Conservation (phyloP, 345 rosid species). For the Rhodamnia argentea region DNA sequence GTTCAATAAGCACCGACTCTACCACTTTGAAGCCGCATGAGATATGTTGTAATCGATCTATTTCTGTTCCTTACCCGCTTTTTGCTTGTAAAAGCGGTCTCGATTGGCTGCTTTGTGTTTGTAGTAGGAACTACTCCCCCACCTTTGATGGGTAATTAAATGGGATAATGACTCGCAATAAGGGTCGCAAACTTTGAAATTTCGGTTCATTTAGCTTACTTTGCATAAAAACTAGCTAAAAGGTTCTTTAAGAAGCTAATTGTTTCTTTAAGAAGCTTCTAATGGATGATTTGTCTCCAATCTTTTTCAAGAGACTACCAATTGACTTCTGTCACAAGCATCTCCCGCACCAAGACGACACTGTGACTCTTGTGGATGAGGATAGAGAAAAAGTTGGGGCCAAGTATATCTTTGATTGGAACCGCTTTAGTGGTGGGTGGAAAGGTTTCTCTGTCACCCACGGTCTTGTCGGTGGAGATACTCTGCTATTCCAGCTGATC, state of each 20-base stretch:
- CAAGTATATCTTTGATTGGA: conserved; percentile 27
- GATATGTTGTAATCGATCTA: no score
- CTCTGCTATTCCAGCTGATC: conserved; percentile 30
- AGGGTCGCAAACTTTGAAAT: no score
- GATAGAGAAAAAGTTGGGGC: conserved; percentile 18
- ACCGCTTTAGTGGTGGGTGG: conserved; percentile 46
- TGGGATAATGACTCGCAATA: no score
- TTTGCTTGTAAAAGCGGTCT: no score
- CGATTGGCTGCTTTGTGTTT: no score
- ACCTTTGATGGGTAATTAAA: no score
- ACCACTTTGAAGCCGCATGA: neutral
- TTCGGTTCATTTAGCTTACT: no score
- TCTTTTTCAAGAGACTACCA: conserved; percentile 28
- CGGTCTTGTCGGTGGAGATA: conserved; percentile 33
- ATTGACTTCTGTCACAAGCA: conserved; percentile 35
- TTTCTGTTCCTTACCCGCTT: no score
- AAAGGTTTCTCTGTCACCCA: conserved; percentile 40
- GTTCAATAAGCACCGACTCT: neutral
- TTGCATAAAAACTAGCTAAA: no score
- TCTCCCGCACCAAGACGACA: conserved; percentile 29
- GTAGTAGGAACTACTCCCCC: no score
- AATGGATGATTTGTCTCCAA: neutral
- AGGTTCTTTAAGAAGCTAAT: neutral
- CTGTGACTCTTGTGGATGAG: conserved; percentile 25
- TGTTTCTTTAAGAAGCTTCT: neutral